These are phyloP conservation scores for Trichosanthes cucumerina DNA, from an alignment of 306 rosid genomes.

Conservation along the genomic window DNA sequence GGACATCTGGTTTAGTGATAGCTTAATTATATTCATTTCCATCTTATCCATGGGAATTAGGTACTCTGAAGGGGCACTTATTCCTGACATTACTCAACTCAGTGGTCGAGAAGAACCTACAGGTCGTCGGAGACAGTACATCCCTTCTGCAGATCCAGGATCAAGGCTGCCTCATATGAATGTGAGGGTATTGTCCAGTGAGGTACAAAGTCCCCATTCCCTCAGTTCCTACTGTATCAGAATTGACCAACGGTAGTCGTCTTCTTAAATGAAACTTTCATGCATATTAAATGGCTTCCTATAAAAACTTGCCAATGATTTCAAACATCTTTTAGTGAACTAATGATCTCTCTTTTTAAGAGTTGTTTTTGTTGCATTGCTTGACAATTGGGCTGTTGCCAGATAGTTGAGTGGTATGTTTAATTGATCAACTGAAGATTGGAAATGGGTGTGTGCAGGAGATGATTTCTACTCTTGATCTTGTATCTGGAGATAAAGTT, in stretches of 20 bases:
- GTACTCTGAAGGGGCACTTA: conserved; percentile 66
- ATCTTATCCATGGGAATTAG: conserved; percentile 30
- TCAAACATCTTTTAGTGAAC: too few relatives aligned
- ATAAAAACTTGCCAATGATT: not conserved
- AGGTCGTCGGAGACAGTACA: conserved; percentile 68
- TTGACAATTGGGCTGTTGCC: not conserved
- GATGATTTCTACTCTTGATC: too few relatives aligned
- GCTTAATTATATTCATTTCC: conserved; percentile 22
- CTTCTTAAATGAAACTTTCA: not conserved
- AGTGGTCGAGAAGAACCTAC: conserved; percentile 42
- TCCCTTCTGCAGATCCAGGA: conserved; percentile 75
- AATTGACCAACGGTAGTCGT: not conserved
- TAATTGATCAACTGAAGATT: too few relatives aligned
- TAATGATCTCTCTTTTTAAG: not conserved
- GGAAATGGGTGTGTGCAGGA: too few relatives aligned
- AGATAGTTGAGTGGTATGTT: not conserved
- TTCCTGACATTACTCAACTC: conserved; percentile 31
- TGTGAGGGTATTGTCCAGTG: conserved; percentile 34
- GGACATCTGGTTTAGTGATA: conserved; percentile 15
- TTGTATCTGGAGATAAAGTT: conserved; percentile 49
- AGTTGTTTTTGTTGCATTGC: not conserved
- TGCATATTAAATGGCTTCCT: too few relatives aligned
- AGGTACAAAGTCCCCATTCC: conserved; percentile 29
- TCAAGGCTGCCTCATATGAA: conserved; percentile 85
- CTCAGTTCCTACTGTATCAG: not conserved